Base-by-base conservation (phyloP, 1,139 yeast species). In the Blastobotrys raffinosifermentans region DNA sequence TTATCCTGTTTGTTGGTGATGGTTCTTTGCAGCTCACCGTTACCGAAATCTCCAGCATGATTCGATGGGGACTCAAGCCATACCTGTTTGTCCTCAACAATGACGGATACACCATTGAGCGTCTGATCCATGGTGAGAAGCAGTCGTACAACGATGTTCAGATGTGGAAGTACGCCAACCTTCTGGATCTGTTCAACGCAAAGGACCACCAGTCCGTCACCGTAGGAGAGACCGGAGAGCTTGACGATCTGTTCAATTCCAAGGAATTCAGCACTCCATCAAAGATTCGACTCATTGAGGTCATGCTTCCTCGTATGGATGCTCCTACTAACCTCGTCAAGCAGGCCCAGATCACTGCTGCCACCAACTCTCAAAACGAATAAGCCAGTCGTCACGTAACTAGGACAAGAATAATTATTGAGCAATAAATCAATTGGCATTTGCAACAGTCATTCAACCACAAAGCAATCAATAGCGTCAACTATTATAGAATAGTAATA, bases 21-120 rank as follows among this genome's bases (percentile, higher is more conserved):
- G 95, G 94, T 58, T 84, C 94, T 19, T 70, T 85, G 57, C 95
- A 85, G 65, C 72, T 85, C 61, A 83, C 94, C 3, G 91, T 80
- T 21, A 93, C 85, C 64, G 93, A 85, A 58, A 80, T 85, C 57
- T 80, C 89, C 48, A 80, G 93, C 51, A 77, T 82, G 79, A 70
- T 81, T 59, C 77, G 84, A 66, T 80, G 86, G 83, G 74, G 76
- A 38, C 72, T 80, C 55, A 80, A 77, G 48, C 91, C 94, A 47
- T 84, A 84, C 67, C 64, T 85, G 55, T 85, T 84, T 59, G 79
- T 85, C 32, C 72, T 85, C 58, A 85, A 85, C 70, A 85, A 85
- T 63, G 80, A 76, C 50, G 94, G 95, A 57, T 84, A 84, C 70
- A 84, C 95, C 48, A 84, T 85, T 60, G 94, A 85, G 67, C 76